phyloP scores from a whole-genome alignment of 345 rosid species.

The Erucastrum elatum region DNA sequence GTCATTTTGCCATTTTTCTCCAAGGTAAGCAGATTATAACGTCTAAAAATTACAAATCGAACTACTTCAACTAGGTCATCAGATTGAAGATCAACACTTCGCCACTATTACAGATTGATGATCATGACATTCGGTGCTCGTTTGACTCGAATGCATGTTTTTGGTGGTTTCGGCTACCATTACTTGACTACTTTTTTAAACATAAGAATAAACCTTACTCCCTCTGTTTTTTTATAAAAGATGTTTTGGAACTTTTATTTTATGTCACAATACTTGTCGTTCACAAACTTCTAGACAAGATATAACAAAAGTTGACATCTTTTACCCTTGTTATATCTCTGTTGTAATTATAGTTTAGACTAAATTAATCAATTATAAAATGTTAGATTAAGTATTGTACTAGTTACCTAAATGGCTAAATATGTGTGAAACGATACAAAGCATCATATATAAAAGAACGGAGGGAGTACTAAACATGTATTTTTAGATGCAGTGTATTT shows the following conservation, averaged over 20 bases:
- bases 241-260: neutral
- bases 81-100: neutral
- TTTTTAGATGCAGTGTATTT: constrained; percentile 35
- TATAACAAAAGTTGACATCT: neutral
- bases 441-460: neutral
- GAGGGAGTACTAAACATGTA: neutral
- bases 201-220: no score
- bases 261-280: neutral
- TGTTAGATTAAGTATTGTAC: no score
- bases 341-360: neutral
- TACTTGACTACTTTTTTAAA: no score
- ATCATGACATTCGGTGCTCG: neutral
- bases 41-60: neutral
- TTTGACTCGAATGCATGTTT: no score
- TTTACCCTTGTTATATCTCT: neutral
- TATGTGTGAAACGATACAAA: neutral
- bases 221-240: neutral
- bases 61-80: neutral
- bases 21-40: neutral
- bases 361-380: no score
- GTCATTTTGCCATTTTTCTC: neutral
- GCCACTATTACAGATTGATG: neutral
- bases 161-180: no score
- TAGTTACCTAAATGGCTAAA: neutral
- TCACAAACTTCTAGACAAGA: neutral